Conservation (phyloP, 2,329 filamentous ascomycete genomes). For the Microsporum ferrugineum region DNA sequence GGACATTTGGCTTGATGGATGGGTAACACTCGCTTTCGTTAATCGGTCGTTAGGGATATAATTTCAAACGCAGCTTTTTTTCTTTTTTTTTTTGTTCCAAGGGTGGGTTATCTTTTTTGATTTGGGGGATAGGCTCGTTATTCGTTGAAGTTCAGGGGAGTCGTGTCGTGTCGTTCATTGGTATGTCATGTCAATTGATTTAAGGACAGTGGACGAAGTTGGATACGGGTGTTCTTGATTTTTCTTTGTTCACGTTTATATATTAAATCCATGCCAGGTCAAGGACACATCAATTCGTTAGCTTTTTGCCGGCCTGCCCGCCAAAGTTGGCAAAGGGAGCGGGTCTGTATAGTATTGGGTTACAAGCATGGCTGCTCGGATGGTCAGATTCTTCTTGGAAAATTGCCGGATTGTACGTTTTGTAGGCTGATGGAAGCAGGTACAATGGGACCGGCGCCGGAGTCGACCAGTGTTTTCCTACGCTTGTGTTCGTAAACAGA, state of each 20-base stretch:
- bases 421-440: constrained; percentile 25
- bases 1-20: not conserved
- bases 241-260: not conserved
- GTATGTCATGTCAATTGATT: not conserved
- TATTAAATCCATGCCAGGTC: not conserved
- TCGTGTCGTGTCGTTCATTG: not conserved
- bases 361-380: not conserved
- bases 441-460: not conserved
- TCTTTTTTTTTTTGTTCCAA: not conserved
- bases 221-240: not conserved
- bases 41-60: not conserved
- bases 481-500: constrained; percentile 57
- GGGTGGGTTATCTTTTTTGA: not conserved
- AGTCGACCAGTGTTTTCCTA: constrained; percentile 62
- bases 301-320: not conserved
- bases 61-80: not conserved
- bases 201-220: not conserved
- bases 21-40: constrained; percentile 3
- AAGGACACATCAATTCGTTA: not conserved
- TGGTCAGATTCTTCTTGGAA: not conserved
- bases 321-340: not conserved
- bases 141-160: not conserved
- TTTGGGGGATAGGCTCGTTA: not conserved
- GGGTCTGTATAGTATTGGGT: not conserved
- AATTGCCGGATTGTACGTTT: constrained; percentile 31